These are phyloP conservation scores for Hygrophoropsis aurantiaca DNA, from an alignment of 768 basidiomycete species.

Conservation along the genomic window DNA sequence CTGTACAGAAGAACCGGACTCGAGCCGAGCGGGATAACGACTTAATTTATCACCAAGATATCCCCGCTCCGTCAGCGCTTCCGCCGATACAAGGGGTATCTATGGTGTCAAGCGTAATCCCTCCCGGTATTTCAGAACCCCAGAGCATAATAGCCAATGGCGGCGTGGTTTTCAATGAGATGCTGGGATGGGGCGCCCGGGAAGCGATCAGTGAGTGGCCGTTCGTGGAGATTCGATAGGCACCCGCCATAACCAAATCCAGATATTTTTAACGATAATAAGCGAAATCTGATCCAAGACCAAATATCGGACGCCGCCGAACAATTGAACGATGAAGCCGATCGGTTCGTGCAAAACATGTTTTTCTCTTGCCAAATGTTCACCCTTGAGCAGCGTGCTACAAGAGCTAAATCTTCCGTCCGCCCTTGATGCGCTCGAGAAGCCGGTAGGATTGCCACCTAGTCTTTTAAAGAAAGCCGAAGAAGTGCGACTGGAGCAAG, in stretches of 20 bases:
- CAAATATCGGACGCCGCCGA: constrained; percentile 61
- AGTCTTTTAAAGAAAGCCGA: constrained; percentile 84
- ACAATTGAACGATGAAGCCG: constrained; percentile 58
- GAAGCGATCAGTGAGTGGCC: constrained; percentile 75
- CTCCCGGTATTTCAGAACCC: constrained; percentile 59
- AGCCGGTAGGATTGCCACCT: constrained; percentile 84
- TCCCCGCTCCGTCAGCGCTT: constrained; percentile 73
- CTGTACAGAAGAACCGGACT: constrained; percentile 60
- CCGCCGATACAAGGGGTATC: constrained; percentile 60
- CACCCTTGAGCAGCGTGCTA: constrained; percentile 48
- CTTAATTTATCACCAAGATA: constrained; percentile 88
- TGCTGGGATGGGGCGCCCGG: constrained; percentile 85
- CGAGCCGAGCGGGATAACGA: constrained; percentile 91
- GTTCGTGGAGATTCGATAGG: not conserved
- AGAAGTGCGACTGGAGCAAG: constrained; percentile 78
- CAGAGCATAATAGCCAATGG: constrained; percentile 50
- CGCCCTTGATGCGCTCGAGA: constrained; percentile 83
- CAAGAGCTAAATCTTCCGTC: constrained; percentile 78
- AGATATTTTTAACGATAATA: constrained; percentile 89
- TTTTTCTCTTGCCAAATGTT: constrained; percentile 5
- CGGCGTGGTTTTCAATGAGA: constrained; percentile 65
- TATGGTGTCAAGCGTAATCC: constrained; percentile 62
- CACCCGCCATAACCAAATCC: not conserved
- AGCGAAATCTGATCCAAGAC: constrained; percentile 67
- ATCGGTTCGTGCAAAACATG: constrained; percentile 46